Percentiles rank a stretch among this genome's conserved stretches.
These are phyloP conservation scores for Saprolegnia diclina DNA, from an alignment of 352 stramenopile genomes.

Conservation along the genomic window DNA sequence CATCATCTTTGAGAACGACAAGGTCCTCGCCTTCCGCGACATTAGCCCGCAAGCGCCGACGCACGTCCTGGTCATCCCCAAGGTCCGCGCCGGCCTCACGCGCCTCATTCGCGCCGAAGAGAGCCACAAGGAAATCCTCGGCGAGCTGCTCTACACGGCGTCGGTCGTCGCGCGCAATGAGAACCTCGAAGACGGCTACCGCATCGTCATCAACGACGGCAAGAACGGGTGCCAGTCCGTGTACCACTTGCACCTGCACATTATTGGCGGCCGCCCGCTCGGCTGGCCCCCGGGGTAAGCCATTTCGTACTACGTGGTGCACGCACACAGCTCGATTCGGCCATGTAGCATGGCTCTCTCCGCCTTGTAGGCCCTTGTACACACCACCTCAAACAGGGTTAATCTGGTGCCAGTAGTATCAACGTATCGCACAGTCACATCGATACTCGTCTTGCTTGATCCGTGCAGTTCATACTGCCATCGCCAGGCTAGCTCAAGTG, in stretches of 20 bases:
- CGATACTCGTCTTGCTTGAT: too few relatives aligned
- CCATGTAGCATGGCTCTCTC: too few relatives aligned
- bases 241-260: constrained; percentile 91
- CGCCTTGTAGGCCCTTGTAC: too few relatives aligned
- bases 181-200: constrained; percentile 87
- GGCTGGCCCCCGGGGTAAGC: constrained; percentile 89
- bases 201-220: constrained; percentile 98
- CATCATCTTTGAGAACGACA: constrained; percentile 95
- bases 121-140: constrained; percentile 91
- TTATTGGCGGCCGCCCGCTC: constrained; percentile 92
- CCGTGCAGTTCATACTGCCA: too few relatives aligned
- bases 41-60: constrained; percentile 94
- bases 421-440: too few relatives aligned
- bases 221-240: constrained; percentile 87
- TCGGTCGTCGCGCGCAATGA: constrained; percentile 91
- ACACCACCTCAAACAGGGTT: too few relatives aligned
- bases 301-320: not conserved
- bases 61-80: constrained; percentile 97
- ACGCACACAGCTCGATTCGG: not conserved
- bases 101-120: constrained; percentile 86
- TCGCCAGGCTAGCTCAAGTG: too few relatives aligned
- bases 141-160: constrained; percentile 90
- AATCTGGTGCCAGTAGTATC: too few relatives aligned
- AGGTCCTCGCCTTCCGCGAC: constrained; percentile 97
- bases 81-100: constrained; percentile 89